A percentile compares a stretch with the other conserved stretches of the same genome.
Evolutionary conservation across 371 early-diverging fungal species (phyloP).

Genomic region (Mortierella sp.): DNA sequence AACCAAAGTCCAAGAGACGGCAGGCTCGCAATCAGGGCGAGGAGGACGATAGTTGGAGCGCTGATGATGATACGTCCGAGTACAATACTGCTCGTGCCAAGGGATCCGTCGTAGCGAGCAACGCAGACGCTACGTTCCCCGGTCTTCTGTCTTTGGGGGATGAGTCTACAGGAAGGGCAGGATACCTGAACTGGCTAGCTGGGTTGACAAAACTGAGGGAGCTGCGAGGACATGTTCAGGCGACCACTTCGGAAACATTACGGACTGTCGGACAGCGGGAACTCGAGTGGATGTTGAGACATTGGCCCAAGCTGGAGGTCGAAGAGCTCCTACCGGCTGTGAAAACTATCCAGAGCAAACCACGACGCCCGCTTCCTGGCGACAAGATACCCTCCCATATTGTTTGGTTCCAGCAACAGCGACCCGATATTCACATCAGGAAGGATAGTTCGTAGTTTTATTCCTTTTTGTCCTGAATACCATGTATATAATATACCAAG

Average conservation of each 20-base stretch:
- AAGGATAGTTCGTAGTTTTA: background rate
- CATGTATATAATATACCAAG: too few species aligned
- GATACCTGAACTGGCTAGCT: background rate
- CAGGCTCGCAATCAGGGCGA: background rate
- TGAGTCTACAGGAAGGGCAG: background rate
- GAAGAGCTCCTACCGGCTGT: background rate
- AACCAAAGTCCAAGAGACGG: background rate
- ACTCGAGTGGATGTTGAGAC: background rate
- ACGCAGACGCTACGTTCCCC: background rate
- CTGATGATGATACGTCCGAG: background rate
- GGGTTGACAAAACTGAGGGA: background rate
- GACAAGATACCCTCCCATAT: background rate
- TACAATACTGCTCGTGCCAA: background rate
- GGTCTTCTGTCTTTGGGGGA: background rate
- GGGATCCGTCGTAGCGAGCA: background rate
- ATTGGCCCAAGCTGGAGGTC: conserved; percentile 2
- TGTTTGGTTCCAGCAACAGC: background rate
- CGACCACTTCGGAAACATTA: background rate
- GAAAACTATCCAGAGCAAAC: too few species aligned
- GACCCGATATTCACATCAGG: background rate
- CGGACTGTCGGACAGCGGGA: background rate
- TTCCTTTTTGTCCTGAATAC: too few species aligned
- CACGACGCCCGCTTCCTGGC: background rate
- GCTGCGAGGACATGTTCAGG: background rate
- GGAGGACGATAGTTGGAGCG: background rate